phyloP scores from a whole-genome alignment of 139 green algal species.

The Tetradesmus obliquus region DNA sequence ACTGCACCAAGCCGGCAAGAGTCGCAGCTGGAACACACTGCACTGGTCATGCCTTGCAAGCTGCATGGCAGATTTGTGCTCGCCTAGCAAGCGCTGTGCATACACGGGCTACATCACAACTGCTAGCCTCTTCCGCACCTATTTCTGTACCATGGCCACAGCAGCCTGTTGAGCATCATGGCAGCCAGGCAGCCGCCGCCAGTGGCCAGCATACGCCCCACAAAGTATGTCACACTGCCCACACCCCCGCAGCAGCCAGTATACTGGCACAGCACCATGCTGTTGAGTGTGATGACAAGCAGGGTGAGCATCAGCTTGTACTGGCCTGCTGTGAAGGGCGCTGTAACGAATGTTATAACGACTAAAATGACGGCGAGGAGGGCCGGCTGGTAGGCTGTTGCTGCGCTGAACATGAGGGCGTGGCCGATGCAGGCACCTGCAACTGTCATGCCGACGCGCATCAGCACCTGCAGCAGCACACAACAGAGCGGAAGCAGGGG shows the following conservation, averaged over 20 bases:
- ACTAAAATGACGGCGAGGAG: neutral
- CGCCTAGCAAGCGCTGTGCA: neutral
- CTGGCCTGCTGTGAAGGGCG: slow-evolving; percentile 3
- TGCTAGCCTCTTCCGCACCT: neutral
- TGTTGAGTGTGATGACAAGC: slow-evolving; percentile 10
- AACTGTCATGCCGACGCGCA: slow-evolving; percentile 20
- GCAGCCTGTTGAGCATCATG: slow-evolving; percentile 37
- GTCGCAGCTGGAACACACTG: no score
- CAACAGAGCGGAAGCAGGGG: slow-evolving; percentile 8
- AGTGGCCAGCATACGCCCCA: slow-evolving; percentile 3
- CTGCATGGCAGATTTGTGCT: neutral
- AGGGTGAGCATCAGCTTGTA: slow-evolving; percentile 23
- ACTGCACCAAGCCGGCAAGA: no score
- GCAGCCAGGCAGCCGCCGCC: slow-evolving; percentile 14
- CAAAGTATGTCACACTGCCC: slow-evolving; percentile 7
- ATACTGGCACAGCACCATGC: slow-evolving; percentile 33
- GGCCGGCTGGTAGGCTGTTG: slow-evolving; percentile 7
- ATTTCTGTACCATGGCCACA: slow-evolving; percentile 31
- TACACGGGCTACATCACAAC: neutral
- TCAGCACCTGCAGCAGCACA: slow-evolving; percentile 26
- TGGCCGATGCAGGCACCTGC: slow-evolving; percentile 16
- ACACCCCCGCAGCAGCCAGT: slow-evolving; percentile 14
- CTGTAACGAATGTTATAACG: neutral
- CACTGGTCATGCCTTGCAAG: no score
- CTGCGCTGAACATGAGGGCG: slow-evolving; percentile 13